A percentile compares a stretch with the other conserved stretches of the same genome.
phyloP scores from a whole-genome alignment of 2,329 filamentous ascomycete genomes.

The Penicillium sp. region DNA sequence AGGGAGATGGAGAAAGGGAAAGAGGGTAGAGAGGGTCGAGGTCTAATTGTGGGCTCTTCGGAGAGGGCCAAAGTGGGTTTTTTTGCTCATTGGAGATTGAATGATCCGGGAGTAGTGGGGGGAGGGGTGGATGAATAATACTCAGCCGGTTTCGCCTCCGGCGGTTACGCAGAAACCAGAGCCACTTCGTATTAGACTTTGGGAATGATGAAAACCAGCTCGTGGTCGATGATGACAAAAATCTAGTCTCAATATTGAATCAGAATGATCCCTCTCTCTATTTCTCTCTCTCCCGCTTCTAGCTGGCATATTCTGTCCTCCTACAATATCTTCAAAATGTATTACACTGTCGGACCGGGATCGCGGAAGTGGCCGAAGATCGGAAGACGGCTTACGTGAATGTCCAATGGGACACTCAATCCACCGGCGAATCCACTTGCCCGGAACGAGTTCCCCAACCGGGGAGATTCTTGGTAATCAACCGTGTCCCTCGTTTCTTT shows the following conservation, averaged over 20 bases:
- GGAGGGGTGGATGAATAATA: constrained; percentile 28
- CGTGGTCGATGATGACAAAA: neutral
- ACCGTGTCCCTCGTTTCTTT: neutral
- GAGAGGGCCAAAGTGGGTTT: constrained; percentile 24
- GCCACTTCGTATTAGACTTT: neutral
- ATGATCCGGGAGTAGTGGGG: constrained; percentile 2
- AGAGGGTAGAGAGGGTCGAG: constrained; percentile 3
- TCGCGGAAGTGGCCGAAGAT: constrained; percentile 13
- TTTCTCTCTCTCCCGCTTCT: neutral
- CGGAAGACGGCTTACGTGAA: constrained; percentile 8
- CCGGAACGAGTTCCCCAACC: constrained; percentile 5
- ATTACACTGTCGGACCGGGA: neutral
- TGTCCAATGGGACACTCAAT: too few species aligned
- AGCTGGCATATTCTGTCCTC: neutral
- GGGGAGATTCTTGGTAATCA: constrained; percentile 2
- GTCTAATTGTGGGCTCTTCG: neutral
- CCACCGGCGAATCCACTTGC: neutral
- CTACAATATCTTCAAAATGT: neutral
- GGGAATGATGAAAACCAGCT: too few species aligned
- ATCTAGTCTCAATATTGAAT: neutral
- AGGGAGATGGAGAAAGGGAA: constrained; percentile 8
- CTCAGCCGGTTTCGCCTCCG: neutral
- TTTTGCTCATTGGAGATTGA: neutral
- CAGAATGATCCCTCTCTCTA: neutral
- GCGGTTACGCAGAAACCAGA: neutral